Evolutionary conservation across 2,329 filamentous ascomycete genomes (phyloP).

Genomic region (Hypoxylon sp.): DNA sequence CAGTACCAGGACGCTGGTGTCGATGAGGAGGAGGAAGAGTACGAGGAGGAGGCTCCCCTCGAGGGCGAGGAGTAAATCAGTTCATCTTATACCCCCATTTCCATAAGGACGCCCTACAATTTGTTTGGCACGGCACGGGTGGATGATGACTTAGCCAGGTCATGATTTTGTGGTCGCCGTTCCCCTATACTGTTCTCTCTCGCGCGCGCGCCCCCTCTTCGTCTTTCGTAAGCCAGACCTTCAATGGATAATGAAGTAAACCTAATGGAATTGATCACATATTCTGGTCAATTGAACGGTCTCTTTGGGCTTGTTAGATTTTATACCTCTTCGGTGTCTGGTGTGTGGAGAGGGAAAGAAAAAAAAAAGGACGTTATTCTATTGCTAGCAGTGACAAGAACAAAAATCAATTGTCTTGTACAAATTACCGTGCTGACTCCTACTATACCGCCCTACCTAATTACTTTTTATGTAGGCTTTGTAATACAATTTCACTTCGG

Average conservation of each 20-base stretch:
- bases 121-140: constrained; percentile 27
- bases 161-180: constrained; percentile 32
- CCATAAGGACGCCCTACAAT: constrained; percentile 23
- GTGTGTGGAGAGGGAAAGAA: constrained; percentile 40
- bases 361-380: constrained; percentile 39
- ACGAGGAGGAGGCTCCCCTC: constrained; percentile 81
- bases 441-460: neutral
- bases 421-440: constrained; percentile 25
- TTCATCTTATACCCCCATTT: constrained; percentile 34
- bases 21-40: constrained; percentile 97
- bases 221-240: constrained; percentile 39
- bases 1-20: constrained; percentile 99
- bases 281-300: constrained; percentile 38
- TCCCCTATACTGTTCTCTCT: constrained; percentile 39
- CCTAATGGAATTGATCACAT: constrained; percentile 42
- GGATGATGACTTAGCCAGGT: constrained; percentile 25
- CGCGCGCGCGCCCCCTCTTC: constrained; percentile 39
- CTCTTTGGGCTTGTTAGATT: constrained; percentile 44
- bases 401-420: constrained; percentile 47
- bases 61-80: constrained; percentile 68
- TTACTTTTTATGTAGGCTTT: neutral
- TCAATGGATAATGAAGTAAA: constrained; percentile 40
- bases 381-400: constrained; percentile 48
- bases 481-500: too few species aligned
- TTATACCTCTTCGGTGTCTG: constrained; percentile 46